phyloP scores from a whole-genome alignment of 164 flowering plant species.

The Nymphaea colorata region DNA sequence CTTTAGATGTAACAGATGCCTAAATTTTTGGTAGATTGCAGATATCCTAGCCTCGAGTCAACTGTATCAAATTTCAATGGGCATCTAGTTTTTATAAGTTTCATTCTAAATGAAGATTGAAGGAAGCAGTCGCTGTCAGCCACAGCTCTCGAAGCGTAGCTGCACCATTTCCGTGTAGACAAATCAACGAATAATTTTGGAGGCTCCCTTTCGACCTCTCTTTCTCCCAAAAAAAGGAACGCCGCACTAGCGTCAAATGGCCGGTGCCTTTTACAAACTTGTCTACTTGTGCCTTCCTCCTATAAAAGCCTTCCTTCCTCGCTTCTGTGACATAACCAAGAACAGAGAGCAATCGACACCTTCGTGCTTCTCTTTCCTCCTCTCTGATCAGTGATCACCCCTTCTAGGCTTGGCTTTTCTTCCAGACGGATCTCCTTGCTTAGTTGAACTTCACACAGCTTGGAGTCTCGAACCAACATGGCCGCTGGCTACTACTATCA shows the following conservation, averaged over 20 bases:
- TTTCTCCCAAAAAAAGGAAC: no score
- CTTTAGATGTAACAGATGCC: no score
- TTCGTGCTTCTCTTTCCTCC: neutral
- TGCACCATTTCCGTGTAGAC: neutral
- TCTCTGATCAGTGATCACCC: neutral
- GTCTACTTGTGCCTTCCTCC: neutral
- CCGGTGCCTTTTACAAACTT: neutral
- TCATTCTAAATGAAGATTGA: no score
- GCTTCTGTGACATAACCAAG: neutral
- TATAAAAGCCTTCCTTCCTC: neutral
- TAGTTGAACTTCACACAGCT: no score
- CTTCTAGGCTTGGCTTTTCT: no score
- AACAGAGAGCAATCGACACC: neutral
- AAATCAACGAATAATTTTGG: neutral
- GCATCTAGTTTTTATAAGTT: no score
- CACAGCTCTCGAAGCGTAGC: neutral
- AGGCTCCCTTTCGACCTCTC: neutral
- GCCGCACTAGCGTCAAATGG: neutral
- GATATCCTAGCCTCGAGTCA: no score
- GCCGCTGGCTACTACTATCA: conserved; percentile 6
- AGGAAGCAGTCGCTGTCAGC: neutral
- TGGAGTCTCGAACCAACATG: conserved; percentile 4
- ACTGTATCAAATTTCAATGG: no score
- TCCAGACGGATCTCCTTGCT: no score
- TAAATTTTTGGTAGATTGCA: no score